These are phyloP conservation scores for Silene uniflora DNA, from an alignment of 148 eudicot species.

Conservation along the genomic window DNA sequence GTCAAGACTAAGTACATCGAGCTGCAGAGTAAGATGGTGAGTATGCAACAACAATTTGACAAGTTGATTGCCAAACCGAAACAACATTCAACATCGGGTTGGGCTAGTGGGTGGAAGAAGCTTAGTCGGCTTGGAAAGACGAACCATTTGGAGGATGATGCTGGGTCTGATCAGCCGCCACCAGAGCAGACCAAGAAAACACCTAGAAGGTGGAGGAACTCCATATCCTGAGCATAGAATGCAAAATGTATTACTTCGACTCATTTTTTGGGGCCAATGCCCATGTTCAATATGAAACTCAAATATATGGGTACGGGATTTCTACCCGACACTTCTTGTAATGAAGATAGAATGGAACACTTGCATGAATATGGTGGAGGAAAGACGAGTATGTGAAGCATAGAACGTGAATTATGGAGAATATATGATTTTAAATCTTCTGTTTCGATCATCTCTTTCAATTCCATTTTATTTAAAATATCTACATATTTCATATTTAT, in stretches of 20 bases:
- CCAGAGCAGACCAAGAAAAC: slow-evolving; percentile 43
- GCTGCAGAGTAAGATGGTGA: slow-evolving; percentile 79
- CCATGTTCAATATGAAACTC: background rate
- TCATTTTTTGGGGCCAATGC: background rate
- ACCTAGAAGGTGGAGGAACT: slow-evolving; percentile 94
- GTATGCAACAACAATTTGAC: slow-evolving; percentile 73
- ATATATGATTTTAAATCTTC: background rate
- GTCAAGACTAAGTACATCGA: slow-evolving; percentile 75
- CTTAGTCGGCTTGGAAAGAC: slow-evolving; percentile 74
- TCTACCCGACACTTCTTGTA: background rate
- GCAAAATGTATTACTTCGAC: background rate
- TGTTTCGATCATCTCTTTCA: background rate
- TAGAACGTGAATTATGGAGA: too few species aligned
- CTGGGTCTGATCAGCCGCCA: slow-evolving; percentile 39
- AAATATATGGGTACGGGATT: too few species aligned
- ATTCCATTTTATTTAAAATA: background rate
- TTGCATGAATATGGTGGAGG: background rate
- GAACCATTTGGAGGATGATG: slow-evolving; percentile 42
- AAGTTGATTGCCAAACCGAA: slow-evolving; percentile 68
- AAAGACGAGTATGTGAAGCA: background rate
- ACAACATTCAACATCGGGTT: slow-evolving; percentile 49
- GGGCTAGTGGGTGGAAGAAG: slow-evolving; percentile 93
- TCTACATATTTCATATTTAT: background rate
- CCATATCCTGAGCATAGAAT: slow-evolving; percentile 60
- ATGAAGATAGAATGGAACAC: background rate